Conservation (phyloP, 139 green algal genomes). For the Deuterostichococcus epilithicus region DNA sequence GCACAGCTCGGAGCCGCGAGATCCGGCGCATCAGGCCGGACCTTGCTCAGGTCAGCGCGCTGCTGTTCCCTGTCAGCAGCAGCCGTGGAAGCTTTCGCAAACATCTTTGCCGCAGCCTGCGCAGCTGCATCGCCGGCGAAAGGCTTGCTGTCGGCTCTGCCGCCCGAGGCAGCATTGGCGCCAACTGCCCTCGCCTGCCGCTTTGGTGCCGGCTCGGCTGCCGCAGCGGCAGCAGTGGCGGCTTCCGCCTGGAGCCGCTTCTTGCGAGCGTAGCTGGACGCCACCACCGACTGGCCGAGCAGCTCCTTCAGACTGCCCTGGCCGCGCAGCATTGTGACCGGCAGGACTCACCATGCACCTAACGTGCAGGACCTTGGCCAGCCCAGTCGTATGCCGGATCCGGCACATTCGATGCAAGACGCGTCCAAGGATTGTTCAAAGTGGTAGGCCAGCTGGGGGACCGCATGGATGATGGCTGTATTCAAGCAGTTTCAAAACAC, state of each 20-base stretch:
- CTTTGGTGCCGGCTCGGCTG: not conserved
- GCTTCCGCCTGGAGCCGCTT: not conserved
- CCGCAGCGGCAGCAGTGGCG: not conserved
- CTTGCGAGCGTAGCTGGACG: not conserved
- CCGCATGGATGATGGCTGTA: too few species aligned
- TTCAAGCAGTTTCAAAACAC: too few species aligned
- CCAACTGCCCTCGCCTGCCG: not conserved
- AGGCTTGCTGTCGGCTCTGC: too few species aligned
- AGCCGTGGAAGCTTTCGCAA: not conserved
- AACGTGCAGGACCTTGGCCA: too few species aligned
- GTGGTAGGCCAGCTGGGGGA: too few species aligned
- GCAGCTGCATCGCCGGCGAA: not conserved
- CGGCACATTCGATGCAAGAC: too few species aligned
- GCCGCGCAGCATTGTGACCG: constrained; percentile 17
- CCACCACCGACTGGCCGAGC: constrained; percentile 2
- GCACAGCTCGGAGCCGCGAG: too few species aligned
- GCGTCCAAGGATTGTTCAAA: too few species aligned
- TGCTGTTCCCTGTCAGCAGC: not conserved
- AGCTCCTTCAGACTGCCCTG: constrained; percentile 14
- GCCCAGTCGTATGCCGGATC: too few species aligned
- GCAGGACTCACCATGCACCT: too few species aligned
- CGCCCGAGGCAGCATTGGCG: not conserved
- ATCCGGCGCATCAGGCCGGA: not conserved
- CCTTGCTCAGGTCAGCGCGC: not conserved
- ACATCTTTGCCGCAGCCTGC: too few species aligned